Evolutionary conservation across 139 green algal species (phyloP).

Genomic region (Volvox africanus): DNA sequence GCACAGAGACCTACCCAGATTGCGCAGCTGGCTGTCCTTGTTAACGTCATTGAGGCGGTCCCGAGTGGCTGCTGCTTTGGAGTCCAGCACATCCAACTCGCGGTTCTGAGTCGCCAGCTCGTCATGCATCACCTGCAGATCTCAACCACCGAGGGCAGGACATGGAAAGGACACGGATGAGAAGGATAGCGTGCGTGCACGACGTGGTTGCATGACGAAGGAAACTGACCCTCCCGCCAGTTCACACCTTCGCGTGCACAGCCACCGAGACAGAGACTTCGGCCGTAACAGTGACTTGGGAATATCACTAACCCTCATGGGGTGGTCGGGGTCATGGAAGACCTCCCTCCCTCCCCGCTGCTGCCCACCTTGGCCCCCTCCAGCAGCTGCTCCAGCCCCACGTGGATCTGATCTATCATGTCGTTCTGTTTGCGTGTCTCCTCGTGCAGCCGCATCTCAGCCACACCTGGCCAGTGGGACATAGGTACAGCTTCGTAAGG

Average conservation of each 20-base stretch:
- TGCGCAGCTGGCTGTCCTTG: slow-evolving; percentile 48
- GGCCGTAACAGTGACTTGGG: too few relatives aligned
- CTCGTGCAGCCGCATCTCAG: slow-evolving; percentile 51
- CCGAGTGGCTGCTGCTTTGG: background rate
- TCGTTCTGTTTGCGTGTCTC: slow-evolving; percentile 59
- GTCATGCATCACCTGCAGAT: background rate
- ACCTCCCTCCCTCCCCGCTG: too few relatives aligned
- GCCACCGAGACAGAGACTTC: too few relatives aligned
- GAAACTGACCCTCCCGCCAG: too few relatives aligned
- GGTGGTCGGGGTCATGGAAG: too few relatives aligned
- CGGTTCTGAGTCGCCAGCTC: slow-evolving; percentile 37
- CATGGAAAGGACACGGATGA: too few relatives aligned
- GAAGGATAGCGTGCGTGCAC: too few relatives aligned
- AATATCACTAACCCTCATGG: too few relatives aligned
- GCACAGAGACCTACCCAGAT: slow-evolving; percentile 15
- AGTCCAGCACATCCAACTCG: slow-evolving; percentile 37
- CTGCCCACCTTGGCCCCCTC: slow-evolving; percentile 47
- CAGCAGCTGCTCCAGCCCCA: slow-evolving; percentile 48
- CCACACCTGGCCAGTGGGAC: background rate
- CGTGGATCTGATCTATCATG: slow-evolving; percentile 53
- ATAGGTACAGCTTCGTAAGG: background rate
- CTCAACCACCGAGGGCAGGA: too few relatives aligned
- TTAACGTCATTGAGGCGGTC: slow-evolving; percentile 36
- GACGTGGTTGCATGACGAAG: too few relatives aligned
- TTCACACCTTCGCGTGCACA: too few relatives aligned